phyloP scores from a whole-genome alignment of 805 yeast species.

The Ogataea corticis region DNA sequence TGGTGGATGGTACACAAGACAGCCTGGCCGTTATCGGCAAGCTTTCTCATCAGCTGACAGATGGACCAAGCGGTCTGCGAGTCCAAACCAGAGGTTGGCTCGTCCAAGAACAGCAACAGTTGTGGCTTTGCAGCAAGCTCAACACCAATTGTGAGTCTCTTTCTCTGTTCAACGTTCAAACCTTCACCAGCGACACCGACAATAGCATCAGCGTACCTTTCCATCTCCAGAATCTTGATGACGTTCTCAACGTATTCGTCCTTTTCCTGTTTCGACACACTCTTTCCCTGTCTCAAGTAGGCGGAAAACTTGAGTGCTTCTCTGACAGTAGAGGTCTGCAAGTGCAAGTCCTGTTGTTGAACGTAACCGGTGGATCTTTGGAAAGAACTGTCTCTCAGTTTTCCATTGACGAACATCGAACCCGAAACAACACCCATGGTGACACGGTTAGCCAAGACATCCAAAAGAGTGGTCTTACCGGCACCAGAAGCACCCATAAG shows the following conservation, averaged over 20 bases:
- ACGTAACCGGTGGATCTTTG: slow-evolving; percentile 59
- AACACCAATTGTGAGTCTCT: slow-evolving; percentile 56
- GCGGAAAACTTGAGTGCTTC: slow-evolving; percentile 57
- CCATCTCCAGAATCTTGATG: slow-evolving; percentile 52
- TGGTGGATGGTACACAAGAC: slow-evolving; percentile 76
- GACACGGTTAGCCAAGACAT: slow-evolving; percentile 53
- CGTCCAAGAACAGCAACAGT: slow-evolving; percentile 55
- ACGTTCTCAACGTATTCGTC: slow-evolving; percentile 52
- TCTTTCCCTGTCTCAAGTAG: slow-evolving; percentile 44
- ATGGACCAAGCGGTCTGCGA: slow-evolving; percentile 63
- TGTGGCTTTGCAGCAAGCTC: slow-evolving; percentile 58
- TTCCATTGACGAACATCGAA: slow-evolving; percentile 57
- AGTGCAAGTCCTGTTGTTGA: slow-evolving; percentile 60
- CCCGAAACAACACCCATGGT: slow-evolving; percentile 60
- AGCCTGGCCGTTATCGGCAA: slow-evolving; percentile 55
- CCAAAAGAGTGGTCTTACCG: slow-evolving; percentile 58
- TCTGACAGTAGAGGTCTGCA: slow-evolving; percentile 51
- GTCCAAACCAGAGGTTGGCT: slow-evolving; percentile 62
- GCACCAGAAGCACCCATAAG: slow-evolving; percentile 68
- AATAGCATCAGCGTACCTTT: slow-evolving; percentile 55
- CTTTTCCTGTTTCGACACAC: slow-evolving; percentile 44
- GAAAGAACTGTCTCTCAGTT: slow-evolving; percentile 47
- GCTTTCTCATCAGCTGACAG: slow-evolving; percentile 51
- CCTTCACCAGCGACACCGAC: slow-evolving; percentile 52
- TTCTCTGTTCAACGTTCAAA: slow-evolving; percentile 55